phyloP scores from a whole-genome alignment of 129 eudicot genomes.

The Flaveria brownii region DNA sequence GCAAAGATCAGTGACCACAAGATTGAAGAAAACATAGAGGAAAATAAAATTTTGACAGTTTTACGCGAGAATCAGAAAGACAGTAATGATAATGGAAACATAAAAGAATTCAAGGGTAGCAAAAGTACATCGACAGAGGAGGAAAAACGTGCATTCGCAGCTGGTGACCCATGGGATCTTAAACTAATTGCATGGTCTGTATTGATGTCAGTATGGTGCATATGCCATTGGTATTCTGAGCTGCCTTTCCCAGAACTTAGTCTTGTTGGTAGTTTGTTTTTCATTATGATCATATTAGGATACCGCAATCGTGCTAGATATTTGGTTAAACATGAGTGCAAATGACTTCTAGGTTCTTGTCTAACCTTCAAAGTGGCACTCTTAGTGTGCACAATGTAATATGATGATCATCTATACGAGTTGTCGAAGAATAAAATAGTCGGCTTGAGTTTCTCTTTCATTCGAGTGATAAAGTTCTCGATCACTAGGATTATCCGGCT shows the following conservation, averaged over 20 bases:
- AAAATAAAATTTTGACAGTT: conserved; percentile 9
- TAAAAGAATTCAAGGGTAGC: neutral
- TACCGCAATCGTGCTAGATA: conserved; percentile 17
- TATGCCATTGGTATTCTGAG: conserved; percentile 43
- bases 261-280: conserved; percentile 25
- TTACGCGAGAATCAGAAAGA: conserved; percentile 3
- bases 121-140: neutral
- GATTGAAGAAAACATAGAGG: conserved; percentile 18
- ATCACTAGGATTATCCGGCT: too few species aligned
- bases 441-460: neutral
- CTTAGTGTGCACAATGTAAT: neutral
- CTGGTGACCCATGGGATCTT: conserved; percentile 27
- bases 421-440: neutral
- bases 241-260: conserved; percentile 39
- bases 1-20: conserved; percentile 24
- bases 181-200: conserved; percentile 22
- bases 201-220: conserved; percentile 34
- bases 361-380: neutral
- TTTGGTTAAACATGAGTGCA: conserved; percentile 15
- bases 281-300: conserved; percentile 28
- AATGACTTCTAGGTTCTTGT: conserved; percentile 3
- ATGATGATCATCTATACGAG: neutral
- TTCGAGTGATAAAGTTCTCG: neutral
- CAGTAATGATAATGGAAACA: neutral
- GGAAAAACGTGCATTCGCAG: conserved; percentile 11